Conservation (phyloP, 495 filamentous ascomycete species). For the Penicillium parvum region DNA sequence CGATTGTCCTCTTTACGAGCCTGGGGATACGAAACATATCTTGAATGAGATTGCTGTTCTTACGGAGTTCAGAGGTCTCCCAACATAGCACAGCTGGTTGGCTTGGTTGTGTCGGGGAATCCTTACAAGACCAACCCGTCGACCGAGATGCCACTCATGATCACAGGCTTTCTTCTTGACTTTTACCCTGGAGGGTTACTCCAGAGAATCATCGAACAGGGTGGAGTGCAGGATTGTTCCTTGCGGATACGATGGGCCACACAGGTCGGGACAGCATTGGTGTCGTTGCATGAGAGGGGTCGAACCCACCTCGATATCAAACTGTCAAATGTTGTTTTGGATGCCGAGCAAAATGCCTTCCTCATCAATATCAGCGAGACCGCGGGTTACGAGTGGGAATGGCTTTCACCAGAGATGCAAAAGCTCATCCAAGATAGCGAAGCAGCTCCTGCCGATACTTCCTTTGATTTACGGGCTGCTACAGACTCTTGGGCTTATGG, state of each 20-base stretch:
- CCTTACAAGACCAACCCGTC: conserved; percentile 11
- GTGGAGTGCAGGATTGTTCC: conserved; percentile 2
- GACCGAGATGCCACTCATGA: conserved; percentile 2
- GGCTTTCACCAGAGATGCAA: conserved; percentile 17
- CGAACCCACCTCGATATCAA: conserved; percentile 24
- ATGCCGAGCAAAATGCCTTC: conserved; percentile 14
- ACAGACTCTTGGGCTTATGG: conserved; percentile 21
- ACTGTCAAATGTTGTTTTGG: conserved; percentile 19
- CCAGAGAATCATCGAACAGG: conserved; percentile 4
- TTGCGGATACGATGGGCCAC: conserved; percentile 13
- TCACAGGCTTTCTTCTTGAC: conserved; percentile 18
- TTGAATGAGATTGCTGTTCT: conserved; percentile 13
- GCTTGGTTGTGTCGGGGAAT: conserved; percentile 16
- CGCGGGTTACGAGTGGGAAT: conserved; percentile 17
- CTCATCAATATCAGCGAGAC: conserved; percentile 20
- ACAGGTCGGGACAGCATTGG: conserved; percentile 10
- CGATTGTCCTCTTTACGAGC: conserved; percentile 12
- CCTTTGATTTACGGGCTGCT: conserved; percentile 9
- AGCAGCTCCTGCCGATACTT: conserved; percentile 2
- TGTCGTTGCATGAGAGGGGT: conserved; percentile 3
- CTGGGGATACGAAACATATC: conserved; percentile 10
- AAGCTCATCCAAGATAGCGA: conserved; percentile 6
- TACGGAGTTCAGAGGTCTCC: conserved; percentile 10
- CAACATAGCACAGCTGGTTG: conserved; percentile 15
- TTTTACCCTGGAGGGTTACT: conserved; percentile 18